These are phyloP conservation scores for Tympanopsis confertula DNA, from an alignment of 2,329 filamentous ascomycete genomes.

Conservation along the genomic window DNA sequence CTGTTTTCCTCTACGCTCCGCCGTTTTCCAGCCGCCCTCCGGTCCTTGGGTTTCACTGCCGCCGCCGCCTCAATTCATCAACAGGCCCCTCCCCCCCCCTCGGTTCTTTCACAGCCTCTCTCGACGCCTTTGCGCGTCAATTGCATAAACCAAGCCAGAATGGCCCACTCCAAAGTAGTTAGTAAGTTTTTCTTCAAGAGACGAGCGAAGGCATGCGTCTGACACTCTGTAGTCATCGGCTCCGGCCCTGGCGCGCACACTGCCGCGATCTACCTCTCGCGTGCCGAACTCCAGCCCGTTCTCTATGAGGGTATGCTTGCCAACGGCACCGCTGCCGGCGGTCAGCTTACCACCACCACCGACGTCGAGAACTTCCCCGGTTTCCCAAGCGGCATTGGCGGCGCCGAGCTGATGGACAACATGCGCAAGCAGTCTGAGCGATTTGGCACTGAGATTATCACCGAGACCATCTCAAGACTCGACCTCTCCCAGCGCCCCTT, in stretches of 20 bases:
- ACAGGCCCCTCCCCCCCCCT: constrained; percentile 25
- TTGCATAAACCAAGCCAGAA: constrained; percentile 29
- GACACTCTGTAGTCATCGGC: constrained; percentile 52
- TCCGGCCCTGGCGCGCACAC: constrained; percentile 97
- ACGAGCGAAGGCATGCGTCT: constrained; percentile 10
- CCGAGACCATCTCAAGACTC: constrained; percentile 81
- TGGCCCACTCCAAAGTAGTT: constrained; percentile 88
- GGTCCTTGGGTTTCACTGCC: constrained; percentile 42
- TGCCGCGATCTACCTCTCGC: constrained; percentile 87
- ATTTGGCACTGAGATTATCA: constrained; percentile 86
- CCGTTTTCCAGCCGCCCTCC: constrained; percentile 38
- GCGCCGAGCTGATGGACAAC: constrained; percentile 77
- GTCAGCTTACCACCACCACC: constrained; percentile 94
- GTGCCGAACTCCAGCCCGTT: constrained; percentile 87
- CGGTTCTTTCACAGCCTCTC: constrained; percentile 6
- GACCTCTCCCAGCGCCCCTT: constrained; percentile 79
- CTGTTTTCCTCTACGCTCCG: constrained; percentile 53
- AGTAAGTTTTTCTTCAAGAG: constrained; percentile 41
- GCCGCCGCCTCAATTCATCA: constrained; percentile 43
- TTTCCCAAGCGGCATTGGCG: constrained; percentile 81
- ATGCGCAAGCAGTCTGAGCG: constrained; percentile 86
- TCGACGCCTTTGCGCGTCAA: constrained; percentile 8
- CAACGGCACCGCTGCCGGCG: constrained; percentile 88
- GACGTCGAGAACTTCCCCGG: constrained; percentile 98
- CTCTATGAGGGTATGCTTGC: constrained; percentile 97